phyloP scores from a whole-genome alignment of 23 red algal genomes.

The Porphyridium purpureum region DNA sequence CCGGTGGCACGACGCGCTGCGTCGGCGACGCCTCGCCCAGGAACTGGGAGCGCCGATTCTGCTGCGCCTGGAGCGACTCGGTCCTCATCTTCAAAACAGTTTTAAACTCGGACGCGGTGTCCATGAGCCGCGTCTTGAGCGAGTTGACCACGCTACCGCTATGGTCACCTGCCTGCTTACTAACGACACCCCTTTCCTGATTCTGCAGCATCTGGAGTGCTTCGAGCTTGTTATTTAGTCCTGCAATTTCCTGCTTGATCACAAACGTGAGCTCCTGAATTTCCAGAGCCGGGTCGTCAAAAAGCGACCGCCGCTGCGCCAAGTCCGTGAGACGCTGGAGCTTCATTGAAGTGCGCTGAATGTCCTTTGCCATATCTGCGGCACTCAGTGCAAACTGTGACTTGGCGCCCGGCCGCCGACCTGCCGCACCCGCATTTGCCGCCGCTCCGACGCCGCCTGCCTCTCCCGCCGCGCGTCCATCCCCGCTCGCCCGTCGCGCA shows the following conservation, averaged over 20 bases:
- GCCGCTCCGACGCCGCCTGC: background rate
- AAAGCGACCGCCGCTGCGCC: constrained; percentile 32
- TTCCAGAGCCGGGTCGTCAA: constrained; percentile 82
- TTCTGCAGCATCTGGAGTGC: constrained; percentile 20
- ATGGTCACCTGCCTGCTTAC: constrained; percentile 55
- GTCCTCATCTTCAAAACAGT: constrained; percentile 85
- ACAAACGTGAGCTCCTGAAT: constrained; percentile 71
- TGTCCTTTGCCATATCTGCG: constrained; percentile 35
- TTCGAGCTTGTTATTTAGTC: constrained; percentile 50
- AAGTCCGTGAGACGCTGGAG: constrained; percentile 50
- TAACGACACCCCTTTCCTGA: constrained; percentile 44
- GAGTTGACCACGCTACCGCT: constrained; percentile 54
- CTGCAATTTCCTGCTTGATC: constrained; percentile 82
- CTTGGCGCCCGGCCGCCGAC: too few species aligned
- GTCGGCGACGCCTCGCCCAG: constrained; percentile 17
- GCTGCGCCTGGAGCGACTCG: constrained; percentile 48
- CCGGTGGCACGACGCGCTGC: too few species aligned
- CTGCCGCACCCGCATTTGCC: background rate
- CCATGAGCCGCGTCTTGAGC: constrained; percentile 39
- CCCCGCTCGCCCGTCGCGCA: background rate
- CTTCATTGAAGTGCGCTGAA: constrained; percentile 56
- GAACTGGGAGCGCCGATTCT: constrained; percentile 65
- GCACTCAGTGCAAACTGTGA: constrained; percentile 6
- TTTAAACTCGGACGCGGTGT: constrained; percentile 49
- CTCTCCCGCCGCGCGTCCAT: background rate